Base-by-base conservation (phyloP, 148 eudicot genomes). In the Agrostemma githago region DNA sequence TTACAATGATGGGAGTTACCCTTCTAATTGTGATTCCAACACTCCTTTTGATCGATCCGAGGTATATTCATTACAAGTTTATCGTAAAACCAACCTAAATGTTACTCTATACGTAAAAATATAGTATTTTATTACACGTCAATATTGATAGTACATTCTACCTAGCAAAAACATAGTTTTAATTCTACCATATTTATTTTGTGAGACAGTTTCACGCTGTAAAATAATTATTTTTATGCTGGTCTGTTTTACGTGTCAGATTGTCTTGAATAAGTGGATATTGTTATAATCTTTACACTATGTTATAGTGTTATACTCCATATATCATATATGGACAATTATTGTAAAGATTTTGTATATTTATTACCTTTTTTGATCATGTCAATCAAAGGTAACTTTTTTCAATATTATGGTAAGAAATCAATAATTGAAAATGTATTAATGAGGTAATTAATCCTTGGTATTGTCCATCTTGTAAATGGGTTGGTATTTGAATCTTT, bases 1-100 rank as follows among this genome's bases (percentile, higher is more conserved):
- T 68, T 74, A 87, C 71, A 79, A 83, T 4, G 82, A 86, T 60
- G 90, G 92, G 2, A 73, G 87, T 2, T 88, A 84, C 74, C 92
- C 95, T 11, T 85, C 93, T 9, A 87, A 84, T 61, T 89, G 97
- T 41, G 86, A 85, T 77, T 74, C 84, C 5, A 57, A 51, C 74
- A 83, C 62, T 67, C 83, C 82, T 41, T 88, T 71, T 46, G 70
- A 83, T 19, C 70, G 17, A 68, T 74, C 88, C 0, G 51, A 84
- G 96, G 92, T 76, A 20, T 10, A 4, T 10, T 68, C 34, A 26
- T 26, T 26, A 26, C 34, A 26, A 26, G 34, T 26, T 26, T 26
- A 26, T 26, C 34, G 34, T 26, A 26, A 26, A 1, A 26, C 34
- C 1, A 1, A 26, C 34, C 34, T 26, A 26, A 0, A 26, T 26